phyloP scores from a whole-genome alignment of 768 basidiomycete species.

The Rhizopogon vulgaris region DNA sequence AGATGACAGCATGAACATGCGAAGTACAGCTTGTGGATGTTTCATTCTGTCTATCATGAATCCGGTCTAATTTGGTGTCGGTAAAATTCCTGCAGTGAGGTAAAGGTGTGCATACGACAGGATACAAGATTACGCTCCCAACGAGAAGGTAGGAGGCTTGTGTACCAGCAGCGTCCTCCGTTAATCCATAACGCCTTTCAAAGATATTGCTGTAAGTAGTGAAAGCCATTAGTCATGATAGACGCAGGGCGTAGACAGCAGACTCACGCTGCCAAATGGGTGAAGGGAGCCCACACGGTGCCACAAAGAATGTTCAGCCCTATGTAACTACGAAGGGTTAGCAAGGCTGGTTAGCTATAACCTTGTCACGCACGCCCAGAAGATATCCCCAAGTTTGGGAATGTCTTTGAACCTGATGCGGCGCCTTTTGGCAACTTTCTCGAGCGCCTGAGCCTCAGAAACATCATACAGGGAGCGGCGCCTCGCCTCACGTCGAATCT shows the following conservation, averaged over 20 bases:
- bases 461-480: constrained; percentile 37
- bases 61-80: constrained; percentile 42
- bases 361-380: constrained; percentile 57
- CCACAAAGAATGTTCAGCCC: constrained; percentile 73
- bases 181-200: constrained; percentile 55
- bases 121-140: constrained; percentile 66
- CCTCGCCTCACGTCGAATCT: constrained; percentile 50
- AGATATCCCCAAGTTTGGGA: constrained; percentile 64
- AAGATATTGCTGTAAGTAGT: constrained; percentile 54
- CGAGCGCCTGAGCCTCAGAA: constrained; percentile 55
- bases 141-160: constrained; percentile 68
- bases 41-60: constrained; percentile 56
- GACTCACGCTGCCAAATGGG: constrained; percentile 66
- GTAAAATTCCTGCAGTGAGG: background rate
- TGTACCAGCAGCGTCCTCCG: constrained; percentile 54
- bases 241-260: background rate
- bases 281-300: constrained; percentile 72
- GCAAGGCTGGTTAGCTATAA: background rate
- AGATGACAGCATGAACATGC: constrained; percentile 54
- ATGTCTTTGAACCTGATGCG: constrained; percentile 56
- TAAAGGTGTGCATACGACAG: constrained; percentile 40
- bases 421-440: constrained; percentile 61
- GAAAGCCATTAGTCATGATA: constrained; percentile 1
- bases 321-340: constrained; percentile 47
- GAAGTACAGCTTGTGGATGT: constrained; percentile 49